Evolutionary conservation across 1,284 basidiomycete species (phyloP).

Genomic region (Trichosporon sp.): DNA sequence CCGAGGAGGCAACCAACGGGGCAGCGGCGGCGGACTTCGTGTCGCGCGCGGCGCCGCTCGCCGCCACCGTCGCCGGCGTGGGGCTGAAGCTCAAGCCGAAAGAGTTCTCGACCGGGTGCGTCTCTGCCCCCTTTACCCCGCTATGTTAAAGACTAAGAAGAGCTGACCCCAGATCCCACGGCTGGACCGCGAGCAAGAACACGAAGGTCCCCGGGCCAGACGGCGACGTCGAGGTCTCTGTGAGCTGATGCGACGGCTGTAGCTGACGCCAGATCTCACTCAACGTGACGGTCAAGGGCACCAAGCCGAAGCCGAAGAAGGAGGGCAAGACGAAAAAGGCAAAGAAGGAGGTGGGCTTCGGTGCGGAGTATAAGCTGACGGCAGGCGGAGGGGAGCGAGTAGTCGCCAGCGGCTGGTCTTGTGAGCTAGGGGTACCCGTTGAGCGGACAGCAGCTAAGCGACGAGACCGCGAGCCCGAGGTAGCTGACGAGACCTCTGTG

Average conservation of each 20-base stretch:
- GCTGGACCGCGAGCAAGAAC: slow-evolving; percentile 22
- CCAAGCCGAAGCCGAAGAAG: slow-evolving; percentile 15
- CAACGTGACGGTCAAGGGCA: slow-evolving; percentile 16
- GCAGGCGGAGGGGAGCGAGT: background rate
- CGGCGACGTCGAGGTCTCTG: slow-evolving; percentile 17
- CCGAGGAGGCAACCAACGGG: background rate
- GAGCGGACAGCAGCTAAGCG: too few relatives aligned
- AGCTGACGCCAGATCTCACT: slow-evolving; percentile 16
- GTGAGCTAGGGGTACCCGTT: too few relatives aligned
- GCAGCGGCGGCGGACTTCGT: slow-evolving; percentile 1
- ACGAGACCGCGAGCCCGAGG: too few relatives aligned
- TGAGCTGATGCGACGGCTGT: background rate
- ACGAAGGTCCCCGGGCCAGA: slow-evolving; percentile 10
- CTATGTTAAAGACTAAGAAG: background rate
- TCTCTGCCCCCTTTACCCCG: background rate
- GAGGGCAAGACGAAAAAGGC: background rate
- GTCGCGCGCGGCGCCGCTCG: background rate
- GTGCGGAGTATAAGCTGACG: background rate
- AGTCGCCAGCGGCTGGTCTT: too few relatives aligned
- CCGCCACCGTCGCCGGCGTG: slow-evolving; percentile 10
- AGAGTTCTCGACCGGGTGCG: slow-evolving; percentile 20
- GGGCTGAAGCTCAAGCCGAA: slow-evolving; percentile 12
- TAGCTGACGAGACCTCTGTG: too few relatives aligned
- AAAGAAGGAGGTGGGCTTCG: background rate
- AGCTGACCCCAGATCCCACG: slow-evolving; percentile 20